phyloP scores from a whole-genome alignment of 768 basidiomycete species.

The Tephrocybe sp. region DNA sequence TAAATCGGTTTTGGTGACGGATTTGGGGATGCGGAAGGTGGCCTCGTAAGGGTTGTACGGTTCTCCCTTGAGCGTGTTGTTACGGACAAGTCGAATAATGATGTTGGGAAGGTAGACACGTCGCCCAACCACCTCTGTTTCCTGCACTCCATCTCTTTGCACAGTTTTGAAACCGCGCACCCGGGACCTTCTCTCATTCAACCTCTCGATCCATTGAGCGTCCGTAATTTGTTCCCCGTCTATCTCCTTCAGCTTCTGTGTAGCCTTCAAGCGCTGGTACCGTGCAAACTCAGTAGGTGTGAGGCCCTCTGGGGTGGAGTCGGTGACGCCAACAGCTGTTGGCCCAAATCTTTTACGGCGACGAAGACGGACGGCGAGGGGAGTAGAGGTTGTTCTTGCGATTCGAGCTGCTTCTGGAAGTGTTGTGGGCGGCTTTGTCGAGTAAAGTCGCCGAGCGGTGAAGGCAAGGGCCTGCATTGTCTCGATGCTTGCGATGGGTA shows the following conservation, averaged over 20 bases:
- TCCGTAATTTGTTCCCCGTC: constrained; percentile 41
- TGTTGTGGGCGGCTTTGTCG: constrained; percentile 34
- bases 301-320: constrained; percentile 53
- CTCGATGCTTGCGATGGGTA: too few relatives aligned
- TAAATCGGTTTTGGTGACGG: constrained; percentile 89
- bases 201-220: constrained; percentile 54
- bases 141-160: constrained; percentile 33
- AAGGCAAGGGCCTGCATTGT: constrained; percentile 38
- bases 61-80: constrained; percentile 69
- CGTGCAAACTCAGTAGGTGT: constrained; percentile 64
- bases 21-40: constrained; percentile 88
- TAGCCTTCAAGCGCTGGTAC: constrained; percentile 56
- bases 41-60: constrained; percentile 95
- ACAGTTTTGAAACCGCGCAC: constrained; percentile 61
- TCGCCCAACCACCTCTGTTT: constrained; percentile 67
- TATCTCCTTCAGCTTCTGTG: constrained; percentile 42
- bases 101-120: constrained; percentile 89
- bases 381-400: constrained; percentile 69
- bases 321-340: constrained; percentile 33
- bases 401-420: constrained; percentile 38
- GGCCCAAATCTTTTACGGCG: constrained; percentile 50
- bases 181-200: constrained; percentile 59
- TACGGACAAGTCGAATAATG: constrained; percentile 78
- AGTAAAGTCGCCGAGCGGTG: constrained; percentile 34
- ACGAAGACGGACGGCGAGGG: constrained; percentile 70